Conservation (phyloP, 2,329 filamentous ascomycete genomes). For the Trichoderma breve region DNA sequence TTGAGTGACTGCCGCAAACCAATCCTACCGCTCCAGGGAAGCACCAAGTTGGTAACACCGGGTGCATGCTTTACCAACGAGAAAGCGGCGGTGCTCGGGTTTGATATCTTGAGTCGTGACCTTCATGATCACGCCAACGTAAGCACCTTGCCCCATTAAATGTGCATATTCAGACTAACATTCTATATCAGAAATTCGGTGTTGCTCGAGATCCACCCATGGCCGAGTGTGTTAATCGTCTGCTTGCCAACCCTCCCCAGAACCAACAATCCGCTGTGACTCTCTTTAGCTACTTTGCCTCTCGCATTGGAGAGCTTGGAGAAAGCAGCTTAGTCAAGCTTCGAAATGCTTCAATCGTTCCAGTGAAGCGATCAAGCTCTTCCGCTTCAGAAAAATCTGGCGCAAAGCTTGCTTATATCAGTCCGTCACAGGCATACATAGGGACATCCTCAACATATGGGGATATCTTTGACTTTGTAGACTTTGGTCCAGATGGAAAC, state of each 20-base stretch:
- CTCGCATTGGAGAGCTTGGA: conserved; percentile 70
- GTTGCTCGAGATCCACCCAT: conserved; percentile 81
- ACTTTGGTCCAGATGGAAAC: conserved; percentile 87
- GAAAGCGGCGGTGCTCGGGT: conserved; percentile 73
- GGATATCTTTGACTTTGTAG: conserved; percentile 95
- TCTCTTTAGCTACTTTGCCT: conserved; percentile 81
- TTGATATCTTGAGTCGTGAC: conserved; percentile 71
- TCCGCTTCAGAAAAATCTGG: conserved; percentile 42
- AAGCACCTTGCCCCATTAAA: conserved; percentile 26
- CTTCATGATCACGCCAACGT: conserved; percentile 72
- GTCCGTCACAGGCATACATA: conserved; percentile 76
- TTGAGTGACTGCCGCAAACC: conserved; percentile 53
- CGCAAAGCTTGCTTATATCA: conserved; percentile 42
- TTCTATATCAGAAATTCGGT: conserved; percentile 64
- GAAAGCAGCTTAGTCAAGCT: conserved; percentile 59
- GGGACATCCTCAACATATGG: conserved; percentile 69
- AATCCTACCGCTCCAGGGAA: conserved; percentile 72
- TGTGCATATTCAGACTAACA: conserved; percentile 12
- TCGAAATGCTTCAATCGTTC: conserved; percentile 67
- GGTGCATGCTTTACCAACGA: conserved; percentile 80
- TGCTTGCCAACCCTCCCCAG: conserved; percentile 70
- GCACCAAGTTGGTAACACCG: conserved; percentile 67
- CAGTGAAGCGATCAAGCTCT: conserved; percentile 48
- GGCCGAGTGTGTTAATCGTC: conserved; percentile 67
- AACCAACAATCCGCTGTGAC: conserved; percentile 63